Percentiles rank a stretch among this genome's conserved stretches.
phyloP scores from a whole-genome alignment of 73 alveolate species.

The Paramecium sonneborni region DNA sequence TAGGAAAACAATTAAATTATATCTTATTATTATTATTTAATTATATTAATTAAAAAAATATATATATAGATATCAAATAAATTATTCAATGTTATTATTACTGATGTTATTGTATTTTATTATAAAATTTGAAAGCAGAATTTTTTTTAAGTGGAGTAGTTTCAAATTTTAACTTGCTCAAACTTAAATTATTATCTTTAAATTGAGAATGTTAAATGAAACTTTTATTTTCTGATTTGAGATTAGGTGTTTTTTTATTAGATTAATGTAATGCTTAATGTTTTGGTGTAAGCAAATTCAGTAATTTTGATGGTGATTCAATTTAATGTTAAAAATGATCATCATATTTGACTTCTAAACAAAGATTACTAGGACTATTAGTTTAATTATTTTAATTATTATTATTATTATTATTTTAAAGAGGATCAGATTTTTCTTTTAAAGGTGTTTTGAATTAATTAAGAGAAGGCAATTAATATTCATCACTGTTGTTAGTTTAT shows the following conservation, averaged over 20 bases:
- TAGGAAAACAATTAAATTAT: neutral
- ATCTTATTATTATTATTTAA: neutral
- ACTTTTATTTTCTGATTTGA: slow-evolving; percentile 28
- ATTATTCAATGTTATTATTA: neutral
- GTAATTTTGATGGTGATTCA: slow-evolving; percentile 44
- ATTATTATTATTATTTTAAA: neutral
- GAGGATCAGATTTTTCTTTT: neutral
- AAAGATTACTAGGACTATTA: neutral
- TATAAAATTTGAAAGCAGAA: slow-evolving; percentile 30
- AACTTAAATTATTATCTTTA: slow-evolving; percentile 39
- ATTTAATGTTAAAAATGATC: neutral
- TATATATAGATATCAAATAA: neutral
- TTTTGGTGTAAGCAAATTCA: slow-evolving; percentile 29
- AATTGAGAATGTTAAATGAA: neutral
- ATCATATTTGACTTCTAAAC: slow-evolving; percentile 9
- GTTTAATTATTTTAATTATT: neutral
- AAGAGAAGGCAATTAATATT: slow-evolving; percentile 46
- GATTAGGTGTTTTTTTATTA: slow-evolving; percentile 13
- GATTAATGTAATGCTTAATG: neutral
- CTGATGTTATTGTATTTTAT: neutral
- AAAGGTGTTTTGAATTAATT: slow-evolving; percentile 46
- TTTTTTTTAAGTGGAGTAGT: slow-evolving; percentile 50
- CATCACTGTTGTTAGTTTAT: neutral
- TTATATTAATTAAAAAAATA: neutral
- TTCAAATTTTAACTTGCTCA: slow-evolving; percentile 30